A percentile compares a stretch with the other conserved stretches of the same genome.
Conservation (phyloP, 345 rosid species). For the Fremontodendron californicum region DNA sequence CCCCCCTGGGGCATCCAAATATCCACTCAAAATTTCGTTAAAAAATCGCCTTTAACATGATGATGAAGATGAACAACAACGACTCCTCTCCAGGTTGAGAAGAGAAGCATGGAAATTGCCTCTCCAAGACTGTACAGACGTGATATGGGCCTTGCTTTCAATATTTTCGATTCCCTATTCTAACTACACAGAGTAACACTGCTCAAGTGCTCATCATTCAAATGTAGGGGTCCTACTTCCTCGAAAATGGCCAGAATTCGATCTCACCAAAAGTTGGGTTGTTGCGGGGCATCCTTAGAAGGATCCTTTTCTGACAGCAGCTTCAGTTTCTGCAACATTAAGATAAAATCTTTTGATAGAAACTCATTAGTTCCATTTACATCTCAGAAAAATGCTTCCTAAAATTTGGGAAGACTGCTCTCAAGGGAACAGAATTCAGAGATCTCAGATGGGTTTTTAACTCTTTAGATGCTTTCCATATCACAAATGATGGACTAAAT, state of each 20-base stretch:
- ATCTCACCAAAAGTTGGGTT: not conserved
- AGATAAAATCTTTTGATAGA: not conserved
- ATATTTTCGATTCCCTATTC: too few species aligned
- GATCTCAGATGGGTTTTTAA: too few species aligned
- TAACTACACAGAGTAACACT: too few species aligned
- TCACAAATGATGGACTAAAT: not conserved
- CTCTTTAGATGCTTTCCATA: not conserved
- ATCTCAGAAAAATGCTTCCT: too few species aligned
- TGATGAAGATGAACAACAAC: not conserved
- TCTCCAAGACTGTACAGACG: not conserved
- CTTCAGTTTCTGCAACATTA: slow-evolving; percentile 57
- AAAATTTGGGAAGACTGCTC: too few species aligned
- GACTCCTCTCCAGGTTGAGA: not conserved
- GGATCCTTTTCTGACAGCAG: slow-evolving; percentile 40
- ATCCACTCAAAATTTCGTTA: not conserved
- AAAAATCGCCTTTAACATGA: too few species aligned
- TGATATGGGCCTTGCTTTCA: not conserved
- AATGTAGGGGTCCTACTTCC: not conserved
- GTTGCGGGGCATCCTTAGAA: slow-evolving; percentile 7
- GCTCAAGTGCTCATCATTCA: not conserved
- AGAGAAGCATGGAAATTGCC: not conserved
- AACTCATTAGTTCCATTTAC: too few species aligned
- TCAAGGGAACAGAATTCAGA: too few species aligned
- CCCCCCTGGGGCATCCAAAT: not conserved
- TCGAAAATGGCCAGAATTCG: not conserved